Percentiles rank a stretch among this genome's conserved stretches.
Evolutionary conservation across 2,329 filamentous ascomycete genomes (phyloP).

Genomic region (Epichloe amarillans): DNA sequence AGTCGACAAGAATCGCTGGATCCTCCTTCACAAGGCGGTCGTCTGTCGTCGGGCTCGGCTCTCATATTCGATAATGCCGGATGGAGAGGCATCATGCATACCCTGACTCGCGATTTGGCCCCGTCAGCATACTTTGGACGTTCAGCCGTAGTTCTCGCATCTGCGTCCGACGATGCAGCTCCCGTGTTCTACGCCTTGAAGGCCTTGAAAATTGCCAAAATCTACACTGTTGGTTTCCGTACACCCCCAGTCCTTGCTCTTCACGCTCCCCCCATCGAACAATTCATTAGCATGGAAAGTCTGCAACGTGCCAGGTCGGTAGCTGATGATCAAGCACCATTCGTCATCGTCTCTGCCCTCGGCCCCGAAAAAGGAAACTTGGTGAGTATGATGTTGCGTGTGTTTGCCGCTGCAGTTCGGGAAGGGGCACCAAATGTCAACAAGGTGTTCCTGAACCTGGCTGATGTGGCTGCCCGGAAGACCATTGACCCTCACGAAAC

Average conservation of each 20-base stretch:
- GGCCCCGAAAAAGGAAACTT: slow-evolving; percentile 66
- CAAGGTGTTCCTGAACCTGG: slow-evolving; percentile 72
- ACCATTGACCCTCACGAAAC: slow-evolving; percentile 54
- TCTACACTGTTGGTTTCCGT: slow-evolving; percentile 76
- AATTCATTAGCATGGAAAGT: slow-evolving; percentile 62
- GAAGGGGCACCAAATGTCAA: slow-evolving; percentile 25
- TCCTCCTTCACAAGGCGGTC: slow-evolving; percentile 17
- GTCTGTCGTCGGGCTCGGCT: slow-evolving; percentile 33
- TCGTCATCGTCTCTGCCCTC: slow-evolving; percentile 69
- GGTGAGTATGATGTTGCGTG: slow-evolving; percentile 63
- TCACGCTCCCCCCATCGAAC: slow-evolving; percentile 56
- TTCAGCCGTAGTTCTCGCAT: slow-evolving; percentile 63
- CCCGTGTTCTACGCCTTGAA: slow-evolving; percentile 68
- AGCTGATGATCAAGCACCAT: slow-evolving; percentile 46
- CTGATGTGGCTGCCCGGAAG: slow-evolving; percentile 40
- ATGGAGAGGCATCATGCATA: slow-evolving; percentile 76
- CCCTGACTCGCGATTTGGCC: slow-evolving; percentile 67
- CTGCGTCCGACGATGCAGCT: slow-evolving; percentile 60
- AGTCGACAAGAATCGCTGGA: slow-evolving; percentile 16
- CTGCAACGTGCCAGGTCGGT: slow-evolving; percentile 38
- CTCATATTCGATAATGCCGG: slow-evolving; percentile 71
- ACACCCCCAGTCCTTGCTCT: slow-evolving; percentile 46
- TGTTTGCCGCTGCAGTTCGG: slow-evolving; percentile 40
- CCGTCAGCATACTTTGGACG: slow-evolving; percentile 69
- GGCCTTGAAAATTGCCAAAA: slow-evolving; percentile 60